Base-by-base conservation (phyloP, 192 early-diverging fungal genomes). In the Pilobolus umbonatus region DNA sequence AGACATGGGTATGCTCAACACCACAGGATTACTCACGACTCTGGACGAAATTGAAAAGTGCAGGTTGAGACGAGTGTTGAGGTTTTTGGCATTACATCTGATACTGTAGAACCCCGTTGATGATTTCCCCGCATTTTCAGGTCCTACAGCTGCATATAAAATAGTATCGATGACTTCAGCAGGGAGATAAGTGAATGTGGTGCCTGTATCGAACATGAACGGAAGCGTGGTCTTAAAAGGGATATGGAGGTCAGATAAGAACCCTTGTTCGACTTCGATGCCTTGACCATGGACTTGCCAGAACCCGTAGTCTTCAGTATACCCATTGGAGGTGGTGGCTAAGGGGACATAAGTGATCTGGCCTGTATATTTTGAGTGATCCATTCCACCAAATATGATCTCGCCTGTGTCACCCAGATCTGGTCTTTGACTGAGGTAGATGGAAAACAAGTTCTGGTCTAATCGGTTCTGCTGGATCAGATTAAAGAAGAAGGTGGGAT, bases 301-400 rank as follows among this genome's bases (percentile, higher is more conserved):
- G 21, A 58, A 65, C 8, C 49, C 35, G 35, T 59, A 65, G 11
- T 6, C 11, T 1, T 25, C 22, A 14, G 7, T 31, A 8, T 12
- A 2, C 9, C 38, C 30, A 19, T 1, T 22, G 17, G 43, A 9
- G 3, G 14, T 5, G 5, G 38, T 6, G 8, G 52, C 40, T 0
- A 65, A 55, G 4, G 64, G 64, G 7, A 73, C 44, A 54, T 79
- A 81, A 22, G 40, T 68, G 36, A 81, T 61, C 2, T 35, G 8
- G 2, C 79, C 81, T 12, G 73, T 70, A 43, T 67, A 72, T 50
- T 76, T 77, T 38, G 48, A 42, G 4, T 29, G 12, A 46, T 81
- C 79, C 39, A 71, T 47, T 19, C 77, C 79, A 53, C 75, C 77
- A 64, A 84, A 68, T 11, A 53, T 68, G 35, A 84, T 64, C 30